Evolutionary conservation across 164 flowering plant species (phyloP).

Genomic region (Vitis amurensis): DNA sequence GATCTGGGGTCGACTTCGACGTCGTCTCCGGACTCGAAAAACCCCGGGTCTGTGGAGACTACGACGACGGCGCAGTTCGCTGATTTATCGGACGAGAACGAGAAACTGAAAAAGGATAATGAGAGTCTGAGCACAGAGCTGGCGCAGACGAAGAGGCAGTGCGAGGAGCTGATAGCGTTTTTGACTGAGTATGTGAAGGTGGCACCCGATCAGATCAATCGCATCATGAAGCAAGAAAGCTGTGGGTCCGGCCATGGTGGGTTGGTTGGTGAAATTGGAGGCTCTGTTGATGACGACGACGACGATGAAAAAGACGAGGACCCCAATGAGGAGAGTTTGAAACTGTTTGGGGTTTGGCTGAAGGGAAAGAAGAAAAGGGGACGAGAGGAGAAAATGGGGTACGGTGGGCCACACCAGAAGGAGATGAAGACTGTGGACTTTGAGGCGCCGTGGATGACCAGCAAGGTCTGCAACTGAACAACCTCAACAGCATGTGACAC

Average conservation of each 20-base stretch:
- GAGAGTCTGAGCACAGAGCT: constrained; percentile 65
- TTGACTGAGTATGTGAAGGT: constrained; percentile 55
- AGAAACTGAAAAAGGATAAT: constrained; percentile 66
- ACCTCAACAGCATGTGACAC: background rate
- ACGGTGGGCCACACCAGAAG: constrained; percentile 24
- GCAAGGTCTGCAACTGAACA: constrained; percentile 37
- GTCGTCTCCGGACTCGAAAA: constrained; percentile 49
- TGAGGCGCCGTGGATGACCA: constrained; percentile 31
- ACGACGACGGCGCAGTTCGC: constrained; percentile 30
- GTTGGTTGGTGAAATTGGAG: background rate
- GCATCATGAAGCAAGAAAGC: constrained; percentile 49
- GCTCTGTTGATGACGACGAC: constrained; percentile 15
- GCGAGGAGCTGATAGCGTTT: constrained; percentile 61
- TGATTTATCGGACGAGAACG: constrained; percentile 68
- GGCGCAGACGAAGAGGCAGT: constrained; percentile 59
- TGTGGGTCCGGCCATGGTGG: constrained; percentile 17
- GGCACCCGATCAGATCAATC: constrained; percentile 53
- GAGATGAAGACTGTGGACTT: constrained; percentile 34
- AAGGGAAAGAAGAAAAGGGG: constrained; percentile 33
- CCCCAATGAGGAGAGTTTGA: constrained; percentile 27
- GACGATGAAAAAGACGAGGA: constrained; percentile 7
- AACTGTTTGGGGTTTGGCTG: constrained; percentile 83
- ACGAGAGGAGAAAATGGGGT: constrained; percentile 22
- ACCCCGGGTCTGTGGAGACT: constrained; percentile 46
- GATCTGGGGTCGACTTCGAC: constrained; percentile 61